Conservation (phyloP, 306 rosid species). For the Castanospermum australe region DNA sequence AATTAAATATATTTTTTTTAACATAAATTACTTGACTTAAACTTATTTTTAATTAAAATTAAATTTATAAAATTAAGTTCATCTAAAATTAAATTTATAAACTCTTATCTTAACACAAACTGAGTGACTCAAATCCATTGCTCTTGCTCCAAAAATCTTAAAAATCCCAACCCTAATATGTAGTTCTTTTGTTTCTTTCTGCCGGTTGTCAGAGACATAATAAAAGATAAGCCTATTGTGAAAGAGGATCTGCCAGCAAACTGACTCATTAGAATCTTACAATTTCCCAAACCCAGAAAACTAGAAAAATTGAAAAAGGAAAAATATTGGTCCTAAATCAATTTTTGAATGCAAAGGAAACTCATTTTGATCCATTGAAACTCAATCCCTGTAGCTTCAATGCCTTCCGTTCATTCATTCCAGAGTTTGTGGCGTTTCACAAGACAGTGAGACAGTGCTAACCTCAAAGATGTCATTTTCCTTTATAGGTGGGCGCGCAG, state of each 20-base stretch:
- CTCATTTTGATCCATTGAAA: constrained; percentile 63
- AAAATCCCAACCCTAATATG: background rate
- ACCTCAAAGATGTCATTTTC: constrained; percentile 54
- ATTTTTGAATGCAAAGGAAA: too few species aligned
- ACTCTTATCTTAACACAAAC: too few species aligned
- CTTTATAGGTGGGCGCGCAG: constrained; percentile 39
- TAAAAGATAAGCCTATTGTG: constrained; percentile 45
- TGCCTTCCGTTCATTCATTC: constrained; percentile 65
- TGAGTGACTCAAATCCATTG: background rate
- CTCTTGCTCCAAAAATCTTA: background rate
- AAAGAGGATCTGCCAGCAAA: constrained; percentile 45
- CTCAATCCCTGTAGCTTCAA: constrained; percentile 57
- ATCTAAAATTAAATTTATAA: too few species aligned
- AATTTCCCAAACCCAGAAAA: constrained; percentile 10
- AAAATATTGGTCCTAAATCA: too few species aligned
- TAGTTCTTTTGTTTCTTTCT: background rate
- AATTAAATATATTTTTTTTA: too few species aligned
- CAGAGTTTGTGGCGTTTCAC: constrained; percentile 16
- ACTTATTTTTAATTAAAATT: too few species aligned
- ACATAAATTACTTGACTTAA: too few species aligned
- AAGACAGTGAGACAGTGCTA: constrained; percentile 22
- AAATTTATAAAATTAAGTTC: too few species aligned
- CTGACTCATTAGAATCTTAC: constrained; percentile 1
- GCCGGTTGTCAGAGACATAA: background rate
- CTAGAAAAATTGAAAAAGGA: background rate